These are phyloP conservation scores for Hymenoscyphus linearis DNA, from an alignment of 2,329 filamentous ascomycete genomes.

Conservation along the genomic window DNA sequence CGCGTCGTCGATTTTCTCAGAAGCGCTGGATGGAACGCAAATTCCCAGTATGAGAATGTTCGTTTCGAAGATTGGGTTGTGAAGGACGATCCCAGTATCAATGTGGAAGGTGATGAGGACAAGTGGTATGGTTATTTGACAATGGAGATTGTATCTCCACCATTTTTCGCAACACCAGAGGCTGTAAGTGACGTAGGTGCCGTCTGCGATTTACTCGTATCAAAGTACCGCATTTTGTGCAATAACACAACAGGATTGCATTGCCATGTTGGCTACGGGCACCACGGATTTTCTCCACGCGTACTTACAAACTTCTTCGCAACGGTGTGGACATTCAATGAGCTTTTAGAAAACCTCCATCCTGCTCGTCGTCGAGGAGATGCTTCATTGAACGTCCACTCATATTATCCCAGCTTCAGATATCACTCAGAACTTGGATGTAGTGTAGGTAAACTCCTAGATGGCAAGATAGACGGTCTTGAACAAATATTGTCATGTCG, in stretches of 20 bases:
- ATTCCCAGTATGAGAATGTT: not conserved
- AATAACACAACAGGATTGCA: conserved; percentile 28
- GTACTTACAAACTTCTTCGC: conserved; percentile 29
- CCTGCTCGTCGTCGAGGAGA: conserved; percentile 7
- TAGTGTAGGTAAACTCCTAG: not conserved
- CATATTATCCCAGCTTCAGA: not conserved
- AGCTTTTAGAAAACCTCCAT: conserved; percentile 26
- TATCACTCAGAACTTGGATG: not conserved
- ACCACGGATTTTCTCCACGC: conserved; percentile 18
- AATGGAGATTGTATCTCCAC: not conserved
- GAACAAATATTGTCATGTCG: not conserved
- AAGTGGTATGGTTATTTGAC: not conserved
- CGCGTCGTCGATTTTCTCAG: not conserved
- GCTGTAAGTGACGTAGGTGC: not conserved
- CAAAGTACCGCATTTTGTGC: conserved; percentile 19
- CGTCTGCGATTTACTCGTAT: conserved; percentile 9
- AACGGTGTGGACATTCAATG: conserved; percentile 28
- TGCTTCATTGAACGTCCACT: too few species aligned
- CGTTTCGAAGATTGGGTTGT: not conserved
- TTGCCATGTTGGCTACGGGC: conserved; percentile 31
- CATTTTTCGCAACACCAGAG: not conserved
- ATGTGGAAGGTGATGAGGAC: not conserved
- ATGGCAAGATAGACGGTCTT: not conserved
- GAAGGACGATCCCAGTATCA: not conserved
- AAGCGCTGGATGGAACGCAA: not conserved